phyloP scores from a whole-genome alignment of 139 green algal species.

The Tetraselmis striata region DNA sequence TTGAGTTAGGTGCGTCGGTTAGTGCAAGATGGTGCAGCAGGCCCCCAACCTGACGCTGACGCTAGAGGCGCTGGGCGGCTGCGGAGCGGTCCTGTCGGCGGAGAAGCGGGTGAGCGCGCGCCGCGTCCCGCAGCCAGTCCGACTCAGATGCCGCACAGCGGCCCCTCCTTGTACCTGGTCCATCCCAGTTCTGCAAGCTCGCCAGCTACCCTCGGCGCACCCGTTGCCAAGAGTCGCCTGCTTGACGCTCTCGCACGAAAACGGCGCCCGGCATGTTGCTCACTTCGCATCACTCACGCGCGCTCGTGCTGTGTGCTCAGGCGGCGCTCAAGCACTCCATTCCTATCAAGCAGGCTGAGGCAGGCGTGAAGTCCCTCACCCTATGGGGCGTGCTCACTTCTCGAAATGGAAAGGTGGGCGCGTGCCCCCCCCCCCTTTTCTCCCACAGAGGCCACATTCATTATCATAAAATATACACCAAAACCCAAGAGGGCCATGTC shows the following conservation, averaged over 20 bases:
- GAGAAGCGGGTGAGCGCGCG: conserved; percentile 56
- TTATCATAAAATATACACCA: too few species aligned
- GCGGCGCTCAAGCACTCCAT: conserved; percentile 52
- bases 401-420: conserved; percentile 54
- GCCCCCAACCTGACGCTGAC: conserved; percentile 47
- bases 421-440: too few species aligned
- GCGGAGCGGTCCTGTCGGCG: conserved; percentile 47
- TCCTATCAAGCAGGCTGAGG: conserved; percentile 54
- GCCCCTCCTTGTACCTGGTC: too few species aligned
- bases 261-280: neutral
- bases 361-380: conserved; percentile 41
- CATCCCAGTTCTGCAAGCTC: too few species aligned
- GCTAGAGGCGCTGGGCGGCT: conserved; percentile 51
- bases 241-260: neutral
- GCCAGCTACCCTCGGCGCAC: too few species aligned
- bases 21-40: conserved; percentile 49
- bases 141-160: too few species aligned
- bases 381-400: conserved; percentile 52
- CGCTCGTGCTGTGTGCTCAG: conserved; percentile 24
- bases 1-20: too few species aligned
- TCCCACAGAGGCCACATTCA: too few species aligned
- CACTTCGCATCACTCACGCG: neutral
- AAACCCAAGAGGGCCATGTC: too few species aligned
- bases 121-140: too few species aligned
- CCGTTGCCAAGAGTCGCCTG: neutral